Evolutionary conservation across 192 early-diverging fungal genomes (phyloP), one percentile per base, ranked within the genome.

Genomic region (Powellomyces hirtus): DNA sequence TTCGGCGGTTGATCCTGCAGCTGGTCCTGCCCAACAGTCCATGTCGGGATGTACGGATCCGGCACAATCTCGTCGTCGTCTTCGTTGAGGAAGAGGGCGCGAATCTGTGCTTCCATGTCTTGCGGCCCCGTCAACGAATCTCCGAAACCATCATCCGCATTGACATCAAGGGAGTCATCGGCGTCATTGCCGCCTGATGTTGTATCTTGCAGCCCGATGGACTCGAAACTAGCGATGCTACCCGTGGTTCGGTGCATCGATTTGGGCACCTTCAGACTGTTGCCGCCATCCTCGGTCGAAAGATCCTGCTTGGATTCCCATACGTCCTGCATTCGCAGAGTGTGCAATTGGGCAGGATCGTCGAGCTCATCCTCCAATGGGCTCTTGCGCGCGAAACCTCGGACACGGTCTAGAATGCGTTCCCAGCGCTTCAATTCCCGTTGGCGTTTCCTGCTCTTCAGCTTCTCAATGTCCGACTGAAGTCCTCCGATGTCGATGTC

Each of bases 181-280:
- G 58, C 18, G 4, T 14, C 35, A 4, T 20, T 61, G 1, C 34
- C 33, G 26, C 27, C n/a, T 16, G 1, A 6, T 11, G 46, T 8
- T 1, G 63, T 31, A 26, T 29, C 63, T 29, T 13, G 7, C 24
- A 35, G 22, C 27, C 50, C 65, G 24, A 67, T 30, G 0, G 65
- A 67, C n/a, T 67, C 65, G 24, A 57, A 67, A 31, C 65, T 67
- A 8, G 65, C 55, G 0, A 67, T 58, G 53, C 65, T 67, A 3
- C 46, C 53, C 29, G 26, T 27, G 29, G 27, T 27, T 29, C 53
- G 18, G 29, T 34, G 31, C 24, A 34, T 56, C 29, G 53, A 5
- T 22, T 16, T 16, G 26, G 53, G 46, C 46, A 49, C 46, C 3
- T 29, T 16, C 4, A 56, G 53, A 14, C 20, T 27, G 53, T 3